Evolutionary conservation across 2,329 filamentous ascomycete species (phyloP), one percentile per base, ranked within the genome.

Genomic region (Diaporthe destruens): DNA sequence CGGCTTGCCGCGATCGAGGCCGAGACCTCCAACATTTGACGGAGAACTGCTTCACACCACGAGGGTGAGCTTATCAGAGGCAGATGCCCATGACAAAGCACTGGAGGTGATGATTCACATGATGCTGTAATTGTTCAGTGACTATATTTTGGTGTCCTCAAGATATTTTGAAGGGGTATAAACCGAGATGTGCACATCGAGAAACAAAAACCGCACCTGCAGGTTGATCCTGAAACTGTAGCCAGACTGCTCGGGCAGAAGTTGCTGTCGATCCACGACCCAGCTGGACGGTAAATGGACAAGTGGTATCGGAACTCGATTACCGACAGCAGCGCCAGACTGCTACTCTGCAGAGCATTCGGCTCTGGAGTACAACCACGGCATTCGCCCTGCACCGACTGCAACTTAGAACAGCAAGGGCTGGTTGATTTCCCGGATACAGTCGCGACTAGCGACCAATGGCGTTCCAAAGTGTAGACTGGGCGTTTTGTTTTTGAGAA

Each of bases 1-100:
- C 74, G 47, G n/a, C n/a, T 51, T 23, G n/a, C 23, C 12, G 47
- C n/a, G 9, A 51, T 25, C 14, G 47, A 51, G n/a, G 47, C 47
- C n/a, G 47, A 51, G 47, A 51, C n/a, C 9, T 23, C n/a, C 9
- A 25, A 54, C n/a, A n/a, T n/a, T n/a, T 11, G 53, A 54, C 9
- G 53, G 25, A 9, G 25, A 12, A 6, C 14, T 29, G 25, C 25
- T 18, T 8, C 16, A 23, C 7, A 25, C 53, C 25, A 32, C 14
- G 16, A 54, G 16, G 4, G 25, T 54, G 25, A 8, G 25, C 5
- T 25, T 32, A 29, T 14, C 2, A 32, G 53, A 54, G 14, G 53
- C 14, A 20, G 25, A n/a, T 5, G 12, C 20, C 11, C 9, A 11
- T 6, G 25, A 29, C 4, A 25, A 54, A 20, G n/a, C n/a, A n/a